Evolutionary conservation across 352 stramenopile species (phyloP).

Genomic region (Pythium aristosporum): DNA sequence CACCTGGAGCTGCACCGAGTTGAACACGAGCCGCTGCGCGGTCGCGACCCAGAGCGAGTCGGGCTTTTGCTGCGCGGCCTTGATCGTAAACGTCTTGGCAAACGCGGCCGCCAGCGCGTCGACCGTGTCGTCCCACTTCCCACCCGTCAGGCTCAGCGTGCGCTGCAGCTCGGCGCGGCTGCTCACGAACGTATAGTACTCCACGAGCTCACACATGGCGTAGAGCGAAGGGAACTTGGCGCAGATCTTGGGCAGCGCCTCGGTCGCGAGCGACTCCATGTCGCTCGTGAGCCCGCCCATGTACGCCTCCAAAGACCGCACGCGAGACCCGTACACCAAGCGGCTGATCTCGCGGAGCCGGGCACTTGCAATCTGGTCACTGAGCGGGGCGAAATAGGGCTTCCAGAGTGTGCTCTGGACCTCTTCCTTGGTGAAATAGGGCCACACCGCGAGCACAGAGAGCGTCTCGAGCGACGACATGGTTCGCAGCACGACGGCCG

Average conservation of each 20-base stretch:
- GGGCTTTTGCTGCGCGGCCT: neutral
- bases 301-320: slow-evolving; percentile 3
- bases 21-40: slow-evolving; percentile 2
- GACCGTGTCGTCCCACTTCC: slow-evolving; percentile 1
- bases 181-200: slow-evolving; percentile 8
- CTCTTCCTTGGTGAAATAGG: neutral
- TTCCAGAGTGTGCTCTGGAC: neutral
- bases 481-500: neutral
- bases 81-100: neutral
- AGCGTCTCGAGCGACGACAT: neutral
- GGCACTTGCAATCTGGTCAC: neutral
- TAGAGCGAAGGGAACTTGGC: neutral
- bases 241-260: slow-evolving; percentile 2
- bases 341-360: neutral
- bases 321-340: neutral
- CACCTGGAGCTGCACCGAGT: slow-evolving; percentile 8
- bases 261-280: slow-evolving; percentile 3
- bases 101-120: neutral
- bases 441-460: slow-evolving; percentile 5
- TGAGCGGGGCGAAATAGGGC: neutral
- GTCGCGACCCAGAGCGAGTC: slow-evolving; percentile 6
- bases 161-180: slow-evolving; percentile 1
- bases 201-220: slow-evolving; percentile 2
- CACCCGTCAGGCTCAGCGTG: neutral
- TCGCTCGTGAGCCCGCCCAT: slow-evolving; percentile 9